Evolutionary conservation across 2,329 filamentous ascomycete species (phyloP), one percentile per base, ranked within the genome.

Genomic region (Beauveria sp.): DNA sequence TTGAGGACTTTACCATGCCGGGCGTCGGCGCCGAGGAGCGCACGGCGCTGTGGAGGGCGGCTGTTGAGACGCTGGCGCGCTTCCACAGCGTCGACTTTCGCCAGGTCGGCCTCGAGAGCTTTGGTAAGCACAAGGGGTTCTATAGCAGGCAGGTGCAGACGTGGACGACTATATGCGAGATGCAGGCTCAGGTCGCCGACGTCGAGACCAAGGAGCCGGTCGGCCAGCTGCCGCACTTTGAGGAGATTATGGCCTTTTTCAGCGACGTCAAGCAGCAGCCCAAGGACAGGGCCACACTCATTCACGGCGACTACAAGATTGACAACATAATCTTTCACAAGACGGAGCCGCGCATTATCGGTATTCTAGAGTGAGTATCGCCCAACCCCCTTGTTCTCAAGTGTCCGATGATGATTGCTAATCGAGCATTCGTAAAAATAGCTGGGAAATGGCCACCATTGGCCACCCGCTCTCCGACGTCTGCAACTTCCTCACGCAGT

Each of bases 231-330:
- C 92, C 93, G 30, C 85, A 93, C 72, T 92, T 96, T 70, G 82
- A 88, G 61, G 89, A 91, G 47, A 88, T 93, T 78, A 82, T 95
- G 49, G 74, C 72, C 1, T 96, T 95, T 76, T 96, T 97, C 74
- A 80, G 78, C 55, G 82, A 93, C 69, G 79, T 84, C 66, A 73
- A 73, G 62, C 81, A 80, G 55, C 91, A 93, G 75, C 93, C 93
- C 1, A 78, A 81, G 64, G 93, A 98, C 72, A 81, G 90, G 64
- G 86, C 83, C 24, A 88, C 87, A 5, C 82, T 97, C 65, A 87
- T 98, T 34, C 95, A 98, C 70, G 95, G 95, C 42, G 95, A 99
- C 74, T 99, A 93, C 79, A 99, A 98, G 79, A 96, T 93, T 70
- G 90, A 95, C 73, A 95, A 95, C 68, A 73, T 93, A 66, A 86